Evolutionary conservation across 208 protist genomes (phyloP), one percentile per base, ranked within the genome.

Genomic region (Trypanosoma cruzi): DNA sequence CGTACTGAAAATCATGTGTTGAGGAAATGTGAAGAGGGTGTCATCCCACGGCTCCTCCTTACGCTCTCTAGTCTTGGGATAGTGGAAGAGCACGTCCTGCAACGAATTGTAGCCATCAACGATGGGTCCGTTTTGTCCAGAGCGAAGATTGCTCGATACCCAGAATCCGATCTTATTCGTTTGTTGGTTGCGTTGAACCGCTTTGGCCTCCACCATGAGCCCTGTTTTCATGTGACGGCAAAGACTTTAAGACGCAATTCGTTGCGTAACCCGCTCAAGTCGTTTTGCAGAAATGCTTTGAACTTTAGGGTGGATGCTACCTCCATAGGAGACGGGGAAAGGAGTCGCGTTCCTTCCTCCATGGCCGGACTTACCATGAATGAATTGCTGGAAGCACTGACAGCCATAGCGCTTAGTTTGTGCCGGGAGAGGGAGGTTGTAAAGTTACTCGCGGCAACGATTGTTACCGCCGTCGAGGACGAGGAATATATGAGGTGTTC

Each of bases 131-230:
- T 60, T 46, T 49, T 60, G 20, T 48, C 54, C 2, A 54, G 18
- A 22, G 32, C 36, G 1, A 75, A 89, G 67, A 72, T 95, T 36
- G 48, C 50, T 2, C 64, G 56, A 24, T 89, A 81, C 64, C 49
- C 58, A 20, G 65, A 63, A 11, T 28, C 40, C 4, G 86, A 92
- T 52, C 67, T 92, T 14, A 6, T 93, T 16, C 53, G 63, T 49
- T 64, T 93, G 14, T 26, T 85, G 13, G 73, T 85, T 68, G 80
- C 86, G 2, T 73, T 95, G 22, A 80, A 91, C 53, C 84, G 86
- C 40, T 95, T 95, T 58, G 82, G 86, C 26, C 63, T 93, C 46
- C 67, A 84, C 28, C 75, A 92, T 65, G 75, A 94, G 28, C 55
- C 58, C 34, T 76, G 81, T 26, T 86, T 83, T 63, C 76, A 80